These are phyloP conservation scores for Phytophthora rubi DNA, from an alignment of 352 stramenopile genomes.

Conservation along the genomic window DNA sequence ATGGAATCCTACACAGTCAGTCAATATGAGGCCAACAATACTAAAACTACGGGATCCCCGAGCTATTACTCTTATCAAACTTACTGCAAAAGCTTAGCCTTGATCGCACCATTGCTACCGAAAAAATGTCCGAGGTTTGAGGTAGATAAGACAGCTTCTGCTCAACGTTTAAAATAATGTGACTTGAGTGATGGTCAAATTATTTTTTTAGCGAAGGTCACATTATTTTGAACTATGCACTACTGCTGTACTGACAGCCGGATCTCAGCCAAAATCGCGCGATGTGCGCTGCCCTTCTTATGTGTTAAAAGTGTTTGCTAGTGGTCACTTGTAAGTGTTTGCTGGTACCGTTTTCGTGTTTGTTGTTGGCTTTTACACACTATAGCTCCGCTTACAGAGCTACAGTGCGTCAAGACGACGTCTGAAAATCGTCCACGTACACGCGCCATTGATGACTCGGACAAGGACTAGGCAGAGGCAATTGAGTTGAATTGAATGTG, in stretches of 20 bases:
- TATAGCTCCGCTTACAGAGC: too few relatives aligned
- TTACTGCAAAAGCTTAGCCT: not conserved
- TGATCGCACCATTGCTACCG: not conserved
- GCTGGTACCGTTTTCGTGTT: too few relatives aligned
- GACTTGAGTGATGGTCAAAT: not conserved
- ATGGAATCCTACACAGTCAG: too few relatives aligned
- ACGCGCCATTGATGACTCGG: not conserved
- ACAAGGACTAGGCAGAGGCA: too few relatives aligned
- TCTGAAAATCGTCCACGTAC: not conserved
- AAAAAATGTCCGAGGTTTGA: not conserved
- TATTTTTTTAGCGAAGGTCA: not conserved
- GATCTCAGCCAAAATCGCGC: too few relatives aligned
- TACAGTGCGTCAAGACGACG: too few relatives aligned
- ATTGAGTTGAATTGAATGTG: too few relatives aligned
- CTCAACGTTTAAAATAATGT: not conserved
- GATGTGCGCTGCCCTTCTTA: not conserved
- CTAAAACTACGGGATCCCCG: not conserved
- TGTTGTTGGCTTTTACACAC: too few relatives aligned
- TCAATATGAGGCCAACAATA: not conserved
- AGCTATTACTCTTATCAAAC: not conserved
- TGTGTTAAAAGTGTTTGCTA: not conserved
- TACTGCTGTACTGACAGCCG: not conserved
- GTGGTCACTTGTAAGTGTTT: not conserved
- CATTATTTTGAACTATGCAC: not conserved
- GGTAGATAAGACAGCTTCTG: not conserved